phyloP scores from a whole-genome alignment of 352 stramenopile genomes.

The Globisporangium irregulare region DNA sequence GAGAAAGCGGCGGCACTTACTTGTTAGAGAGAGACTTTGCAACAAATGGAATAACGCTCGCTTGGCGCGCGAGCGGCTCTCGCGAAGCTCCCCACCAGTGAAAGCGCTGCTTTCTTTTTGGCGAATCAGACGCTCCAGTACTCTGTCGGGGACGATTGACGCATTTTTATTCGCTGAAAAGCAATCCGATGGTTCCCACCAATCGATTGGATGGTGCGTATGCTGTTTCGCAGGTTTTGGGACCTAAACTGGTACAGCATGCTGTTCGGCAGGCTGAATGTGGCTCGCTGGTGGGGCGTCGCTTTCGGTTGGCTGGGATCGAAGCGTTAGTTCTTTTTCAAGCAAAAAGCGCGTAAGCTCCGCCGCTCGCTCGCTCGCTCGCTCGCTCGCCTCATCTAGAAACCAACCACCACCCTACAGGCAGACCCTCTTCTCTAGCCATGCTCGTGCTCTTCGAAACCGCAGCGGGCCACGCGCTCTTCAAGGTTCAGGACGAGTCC shows the following conservation, averaged over 20 bases:
- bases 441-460: slow-evolving; percentile 99
- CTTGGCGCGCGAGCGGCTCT: background rate
- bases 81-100: slow-evolving; percentile 38
- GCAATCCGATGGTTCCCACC: slow-evolving; percentile 21
- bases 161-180: slow-evolving; percentile 25
- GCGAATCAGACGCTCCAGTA: slow-evolving; percentile 11
- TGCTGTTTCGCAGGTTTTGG: slow-evolving; percentile 13
- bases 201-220: slow-evolving; percentile 24
- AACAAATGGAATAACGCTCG: slow-evolving; percentile 56
- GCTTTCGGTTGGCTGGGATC: slow-evolving; percentile 20
- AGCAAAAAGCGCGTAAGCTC: slow-evolving; percentile 16
- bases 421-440: background rate
- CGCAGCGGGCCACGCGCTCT: slow-evolving; percentile 97
- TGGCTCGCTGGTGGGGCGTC: slow-evolving; percentile 1
- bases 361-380: background rate
- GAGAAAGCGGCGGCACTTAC: slow-evolving; percentile 48
- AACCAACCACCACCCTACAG: background rate
- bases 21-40: slow-evolving; percentile 86
- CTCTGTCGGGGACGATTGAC: background rate
- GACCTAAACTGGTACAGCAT: background rate
- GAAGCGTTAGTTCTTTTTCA: slow-evolving; percentile 18
- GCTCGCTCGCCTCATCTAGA: background rate
- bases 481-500: slow-evolving; percentile 97
- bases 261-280: background rate
- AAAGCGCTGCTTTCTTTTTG: slow-evolving; percentile 23